Conservation (phyloP, 2,329 filamentous ascomycete genomes). For the Penicillium polonicum region DNA sequence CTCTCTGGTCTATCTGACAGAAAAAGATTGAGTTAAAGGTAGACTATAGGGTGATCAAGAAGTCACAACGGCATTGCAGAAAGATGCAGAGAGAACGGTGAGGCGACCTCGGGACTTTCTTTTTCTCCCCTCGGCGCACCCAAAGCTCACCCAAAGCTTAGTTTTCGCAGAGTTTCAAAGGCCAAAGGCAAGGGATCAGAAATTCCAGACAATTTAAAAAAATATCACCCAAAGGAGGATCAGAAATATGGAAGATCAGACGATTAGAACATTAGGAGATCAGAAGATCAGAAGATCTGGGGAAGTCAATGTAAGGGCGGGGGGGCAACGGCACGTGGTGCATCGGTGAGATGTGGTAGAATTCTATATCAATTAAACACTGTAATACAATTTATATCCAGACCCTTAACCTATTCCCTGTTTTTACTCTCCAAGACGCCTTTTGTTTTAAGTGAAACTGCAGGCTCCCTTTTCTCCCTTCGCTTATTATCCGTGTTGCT, state of each 20-base stretch:
- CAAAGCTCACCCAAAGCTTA: conserved; percentile 4
- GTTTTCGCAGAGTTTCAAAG: background rate
- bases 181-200: background rate
- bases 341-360: background rate
- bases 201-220: background rate
- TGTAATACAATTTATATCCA: background rate
- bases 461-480: background rate
- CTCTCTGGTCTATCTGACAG: background rate
- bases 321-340: conserved; percentile 10
- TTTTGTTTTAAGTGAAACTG: background rate
- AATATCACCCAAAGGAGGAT: background rate
- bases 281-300: conserved; percentile 9
- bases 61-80: conserved; percentile 5
- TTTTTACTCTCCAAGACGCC: background rate
- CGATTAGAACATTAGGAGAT: background rate
- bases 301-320: conserved; percentile 10
- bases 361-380: background rate
- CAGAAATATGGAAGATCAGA: background rate
- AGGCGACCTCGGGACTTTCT: conserved; percentile 1
- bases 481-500: background rate
- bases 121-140: background rate
- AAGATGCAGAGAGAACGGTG: background rate
- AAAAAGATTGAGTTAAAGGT: background rate
- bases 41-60: background rate
- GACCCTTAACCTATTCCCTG: too few relatives aligned